Evolutionary conservation across 768 basidiomycete genomes (phyloP).

Genomic region (Boletus rex-veris): DNA sequence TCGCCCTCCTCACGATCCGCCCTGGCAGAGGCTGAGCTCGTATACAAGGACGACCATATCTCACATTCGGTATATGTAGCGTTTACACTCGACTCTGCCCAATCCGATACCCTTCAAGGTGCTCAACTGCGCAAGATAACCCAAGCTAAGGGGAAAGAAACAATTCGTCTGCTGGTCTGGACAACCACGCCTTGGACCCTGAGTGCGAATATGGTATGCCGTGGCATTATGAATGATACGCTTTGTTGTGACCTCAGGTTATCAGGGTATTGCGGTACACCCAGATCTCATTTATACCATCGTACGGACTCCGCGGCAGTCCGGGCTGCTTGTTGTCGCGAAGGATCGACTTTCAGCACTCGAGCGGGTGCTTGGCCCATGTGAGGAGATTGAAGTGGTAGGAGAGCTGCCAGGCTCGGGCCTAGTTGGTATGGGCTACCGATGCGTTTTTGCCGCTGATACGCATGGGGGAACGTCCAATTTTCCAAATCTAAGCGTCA

Average conservation of each 20-base stretch:
- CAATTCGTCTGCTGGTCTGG: constrained; percentile 75
- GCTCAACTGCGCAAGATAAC: constrained; percentile 17
- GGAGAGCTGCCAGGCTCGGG: constrained; percentile 35
- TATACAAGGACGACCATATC: constrained; percentile 84
- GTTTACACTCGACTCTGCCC: constrained; percentile 55
- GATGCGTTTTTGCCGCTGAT: constrained; percentile 52
- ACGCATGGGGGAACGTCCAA: not conserved
- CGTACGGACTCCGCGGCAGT: constrained; percentile 33
- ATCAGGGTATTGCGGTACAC: constrained; percentile 85
- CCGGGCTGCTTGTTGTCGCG: constrained; percentile 45
- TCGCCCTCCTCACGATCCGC: constrained; percentile 94
- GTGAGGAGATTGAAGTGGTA: constrained; percentile 18
- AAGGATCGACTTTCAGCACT: constrained; percentile 45
- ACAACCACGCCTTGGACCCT: constrained; percentile 98
- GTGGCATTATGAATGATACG: not conserved
- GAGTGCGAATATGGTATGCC: constrained; percentile 85
- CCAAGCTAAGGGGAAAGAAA: constrained; percentile 31
- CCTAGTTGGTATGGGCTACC: constrained; percentile 60
- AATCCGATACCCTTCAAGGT: constrained; percentile 11
- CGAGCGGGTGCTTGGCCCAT: constrained; percentile 20
- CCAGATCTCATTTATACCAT: constrained; percentile 65
- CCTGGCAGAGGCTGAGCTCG: constrained; percentile 90
- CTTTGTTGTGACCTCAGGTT: not conserved
- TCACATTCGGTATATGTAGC: constrained; percentile 86
- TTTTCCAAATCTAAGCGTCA: constrained; percentile 39